Base-by-base conservation (phyloP, 2,329 filamentous ascomycete species). In the Verticillium dahliae region DNA sequence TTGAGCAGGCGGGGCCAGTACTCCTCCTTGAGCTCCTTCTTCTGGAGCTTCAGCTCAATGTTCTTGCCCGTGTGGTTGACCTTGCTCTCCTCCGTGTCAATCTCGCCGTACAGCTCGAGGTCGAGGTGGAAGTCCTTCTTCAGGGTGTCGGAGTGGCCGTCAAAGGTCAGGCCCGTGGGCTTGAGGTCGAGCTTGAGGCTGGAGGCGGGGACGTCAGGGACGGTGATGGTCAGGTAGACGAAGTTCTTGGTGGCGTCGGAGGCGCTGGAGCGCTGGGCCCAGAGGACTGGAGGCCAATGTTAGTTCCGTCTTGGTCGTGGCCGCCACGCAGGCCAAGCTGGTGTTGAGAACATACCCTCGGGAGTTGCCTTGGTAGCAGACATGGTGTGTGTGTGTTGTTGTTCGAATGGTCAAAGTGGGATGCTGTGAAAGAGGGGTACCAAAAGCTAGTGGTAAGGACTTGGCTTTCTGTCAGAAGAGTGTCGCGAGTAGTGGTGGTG, bases 1-100 rank as follows among this genome's bases (percentile, higher is more conserved):
- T 97, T 97, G 75, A 97, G 84, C 72, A 99, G 85, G 67, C 95
- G 88, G 66, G 93, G 93, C 95, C 95, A 99, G 86, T 89, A 98
- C 78, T 95, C 92, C 72, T 92, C 87, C 79, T 92, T 91, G 67
- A 95, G 84, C 73, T 96, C 92, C 88, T 97, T 97, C 90, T 99
- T 99, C 79, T 91, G 87, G 76, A 99, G 85, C 75, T 96, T 90
- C 70, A 98, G 78, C 82, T 96, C 90, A 69, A 97, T 83, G 72
- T 92, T 92, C 78, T 94, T 92, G 73, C 86, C 83, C 56, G 90
- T 96, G 85, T 97, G 92, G 83, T 91, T 87, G 73, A 90, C 86
- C 81, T 94, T 95, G 82, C 86, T 91, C 77, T 90, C 87, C 64
- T 85, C 85, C 65, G 88, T 83, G 76, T 97, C 92, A 78, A 99